These are phyloP conservation scores for Boeremia lycopersici DNA, from an alignment of 2,329 filamentous ascomycete genomes.

Conservation along the genomic window DNA sequence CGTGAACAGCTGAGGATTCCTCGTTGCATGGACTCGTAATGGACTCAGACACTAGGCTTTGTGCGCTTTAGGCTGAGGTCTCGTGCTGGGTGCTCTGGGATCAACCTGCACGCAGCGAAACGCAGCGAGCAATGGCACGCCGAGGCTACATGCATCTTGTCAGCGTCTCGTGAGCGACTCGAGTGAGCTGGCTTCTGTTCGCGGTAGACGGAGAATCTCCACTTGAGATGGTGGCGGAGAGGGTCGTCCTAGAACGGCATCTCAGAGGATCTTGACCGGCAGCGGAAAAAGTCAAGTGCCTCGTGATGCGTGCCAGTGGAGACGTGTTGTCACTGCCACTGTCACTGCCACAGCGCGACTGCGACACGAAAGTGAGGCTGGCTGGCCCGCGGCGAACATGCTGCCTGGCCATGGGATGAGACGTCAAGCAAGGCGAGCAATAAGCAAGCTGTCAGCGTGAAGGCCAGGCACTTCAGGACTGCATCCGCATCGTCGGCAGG, in stretches of 20 bases:
- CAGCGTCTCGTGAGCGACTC: slow-evolving; percentile 11
- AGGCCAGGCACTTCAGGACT: background rate
- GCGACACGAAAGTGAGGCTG: slow-evolving; percentile 12
- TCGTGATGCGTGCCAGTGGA: slow-evolving; percentile 31
- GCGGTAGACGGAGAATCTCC: slow-evolving; percentile 21
- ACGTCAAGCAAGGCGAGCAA: background rate
- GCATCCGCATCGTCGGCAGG: slow-evolving; percentile 2
- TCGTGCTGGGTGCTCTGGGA: slow-evolving; percentile 30
- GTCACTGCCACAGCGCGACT: background rate
- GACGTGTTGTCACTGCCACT: too few relatives aligned
- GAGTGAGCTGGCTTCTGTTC: slow-evolving; percentile 7
- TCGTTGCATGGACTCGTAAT: slow-evolving; percentile 21
- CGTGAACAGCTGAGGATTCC: slow-evolving; percentile 28
- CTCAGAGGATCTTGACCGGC: slow-evolving; percentile 31
- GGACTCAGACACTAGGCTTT: slow-evolving; percentile 17
- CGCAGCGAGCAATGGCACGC: slow-evolving; percentile 36
- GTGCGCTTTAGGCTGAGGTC: slow-evolving; percentile 16
- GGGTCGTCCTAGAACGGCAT: slow-evolving; percentile 34
- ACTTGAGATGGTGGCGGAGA: slow-evolving; percentile 26
- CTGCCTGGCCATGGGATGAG: background rate
- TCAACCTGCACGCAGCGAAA: slow-evolving; percentile 26
- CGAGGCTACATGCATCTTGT: slow-evolving; percentile 15
- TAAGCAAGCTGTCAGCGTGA: background rate
- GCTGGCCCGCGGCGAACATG: slow-evolving; percentile 4
- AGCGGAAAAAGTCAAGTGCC: slow-evolving; percentile 36